A percentile compares a stretch with the other conserved stretches of the same genome.
These are phyloP conservation scores for Hawksworthiomyces lignivorus DNA, from an alignment of 2,329 filamentous ascomycete genomes.

Conservation along the genomic window DNA sequence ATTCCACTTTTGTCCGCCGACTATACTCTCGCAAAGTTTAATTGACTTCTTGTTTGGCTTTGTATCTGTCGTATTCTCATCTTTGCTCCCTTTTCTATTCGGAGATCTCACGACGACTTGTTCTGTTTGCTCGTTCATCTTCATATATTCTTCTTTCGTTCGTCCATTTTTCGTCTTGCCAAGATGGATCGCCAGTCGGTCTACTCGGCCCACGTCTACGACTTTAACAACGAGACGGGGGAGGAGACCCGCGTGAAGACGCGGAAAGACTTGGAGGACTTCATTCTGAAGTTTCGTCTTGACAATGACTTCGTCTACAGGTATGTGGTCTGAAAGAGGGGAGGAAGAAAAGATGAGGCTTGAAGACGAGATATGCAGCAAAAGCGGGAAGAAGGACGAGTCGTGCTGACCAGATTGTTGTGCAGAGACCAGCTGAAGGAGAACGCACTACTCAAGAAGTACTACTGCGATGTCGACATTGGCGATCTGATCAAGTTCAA, in stretches of 20 bases:
- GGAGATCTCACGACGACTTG: too few relatives aligned
- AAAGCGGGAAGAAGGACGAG: not conserved
- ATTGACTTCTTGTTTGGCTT: too few relatives aligned
- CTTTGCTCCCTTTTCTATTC: not conserved
- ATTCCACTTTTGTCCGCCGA: not conserved
- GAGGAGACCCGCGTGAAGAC: conserved; percentile 65
- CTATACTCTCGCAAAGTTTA: not conserved
- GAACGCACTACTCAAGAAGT: conserved; percentile 89
- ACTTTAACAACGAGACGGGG: conserved; percentile 55
- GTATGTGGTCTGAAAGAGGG: conserved; percentile 34
- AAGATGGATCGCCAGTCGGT: conserved; percentile 82
- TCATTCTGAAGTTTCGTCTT: conserved; percentile 87
- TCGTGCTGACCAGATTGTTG: conserved; percentile 21
- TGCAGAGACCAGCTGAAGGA: conserved; percentile 85
- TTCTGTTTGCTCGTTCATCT: too few relatives aligned
- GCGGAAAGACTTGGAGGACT: conserved; percentile 75
- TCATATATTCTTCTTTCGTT: not conserved
- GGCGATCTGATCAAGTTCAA: conserved; percentile 93
- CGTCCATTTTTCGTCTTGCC: conserved; percentile 1
- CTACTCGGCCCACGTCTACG: conserved; percentile 77
- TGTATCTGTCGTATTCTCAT: too few relatives aligned
- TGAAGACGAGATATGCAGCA: not conserved
- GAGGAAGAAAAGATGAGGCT: not conserved
- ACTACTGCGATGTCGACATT: conserved; percentile 93
- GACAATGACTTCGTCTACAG: conserved; percentile 94